Conservation (phyloP, 495 filamentous ascomycete genomes). For the Trichoderma parareesei region DNA sequence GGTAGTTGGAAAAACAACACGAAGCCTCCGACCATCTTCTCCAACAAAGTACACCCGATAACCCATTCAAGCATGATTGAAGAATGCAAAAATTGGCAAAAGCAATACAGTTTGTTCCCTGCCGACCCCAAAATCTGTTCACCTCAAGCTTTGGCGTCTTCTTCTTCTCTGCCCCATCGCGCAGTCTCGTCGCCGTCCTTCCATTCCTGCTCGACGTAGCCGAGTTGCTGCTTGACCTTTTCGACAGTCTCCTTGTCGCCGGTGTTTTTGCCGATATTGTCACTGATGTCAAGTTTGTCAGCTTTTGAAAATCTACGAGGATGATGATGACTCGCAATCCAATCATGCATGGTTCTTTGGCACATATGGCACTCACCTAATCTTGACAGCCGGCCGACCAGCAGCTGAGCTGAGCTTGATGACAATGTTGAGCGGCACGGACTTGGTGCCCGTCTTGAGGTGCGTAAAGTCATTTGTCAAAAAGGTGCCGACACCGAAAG, state of each 20-base stretch:
- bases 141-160: constrained; percentile 12
- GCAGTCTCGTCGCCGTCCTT: constrained; percentile 72
- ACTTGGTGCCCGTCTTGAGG: constrained; percentile 63
- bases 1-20: background rate
- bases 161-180: constrained; percentile 55
- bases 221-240: constrained; percentile 74
- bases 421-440: constrained; percentile 91
- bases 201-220: constrained; percentile 82
- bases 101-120: no score
- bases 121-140: no score
- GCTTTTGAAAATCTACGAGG: background rate
- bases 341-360: background rate
- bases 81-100: background rate
- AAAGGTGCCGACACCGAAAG: constrained; percentile 91
- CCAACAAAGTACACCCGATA: no score
- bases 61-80: no score
- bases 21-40: no score
- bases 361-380: constrained; percentile 40
- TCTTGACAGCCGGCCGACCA: constrained; percentile 82
- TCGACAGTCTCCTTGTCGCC: constrained; percentile 72
- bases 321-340: background rate
- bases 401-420: constrained; percentile 85
- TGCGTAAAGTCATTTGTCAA: constrained; percentile 87
- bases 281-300: constrained; percentile 35
- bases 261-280: constrained; percentile 94